A percentile compares a stretch with the other conserved stretches of the same genome.
These are phyloP conservation scores for Angomonas desouzai DNA, from an alignment of 208 protist genomes.

Conservation along the genomic window DNA sequence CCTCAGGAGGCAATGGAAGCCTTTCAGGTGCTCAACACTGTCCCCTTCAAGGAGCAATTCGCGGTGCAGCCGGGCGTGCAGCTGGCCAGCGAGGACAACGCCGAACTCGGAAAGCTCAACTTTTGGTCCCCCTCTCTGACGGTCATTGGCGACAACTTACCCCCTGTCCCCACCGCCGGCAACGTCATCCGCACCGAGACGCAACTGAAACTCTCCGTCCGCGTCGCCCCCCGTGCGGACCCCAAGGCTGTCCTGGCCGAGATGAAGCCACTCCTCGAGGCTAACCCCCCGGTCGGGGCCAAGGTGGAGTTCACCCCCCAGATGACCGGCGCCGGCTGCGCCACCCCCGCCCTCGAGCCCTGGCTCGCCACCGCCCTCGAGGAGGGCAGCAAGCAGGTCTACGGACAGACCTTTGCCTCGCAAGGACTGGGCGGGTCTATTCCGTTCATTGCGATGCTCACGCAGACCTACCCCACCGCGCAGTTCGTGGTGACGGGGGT, in stretches of 20 bases:
- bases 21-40: slow-evolving; percentile 47
- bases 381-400: slow-evolving; percentile 73
- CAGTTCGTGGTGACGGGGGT: slow-evolving; percentile 94
- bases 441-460: slow-evolving; percentile 93
- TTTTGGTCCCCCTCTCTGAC: slow-evolving; percentile 92
- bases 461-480: slow-evolving; percentile 83
- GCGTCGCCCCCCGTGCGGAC: slow-evolving; percentile 85
- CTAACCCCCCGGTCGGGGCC: slow-evolving; percentile 89
- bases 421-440: slow-evolving; percentile 91
- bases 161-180: slow-evolving; percentile 67
- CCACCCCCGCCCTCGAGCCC: slow-evolving; percentile 63
- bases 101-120: slow-evolving; percentile 79
- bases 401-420: slow-evolving; percentile 59
- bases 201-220: slow-evolving; percentile 90
- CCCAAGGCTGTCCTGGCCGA: slow-evolving; percentile 32
- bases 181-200: slow-evolving; percentile 93
- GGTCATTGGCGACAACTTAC: slow-evolving; percentile 89
- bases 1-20: slow-evolving; percentile 48
- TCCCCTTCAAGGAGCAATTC: slow-evolving; percentile 66
- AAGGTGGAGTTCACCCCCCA: slow-evolving; percentile 75
- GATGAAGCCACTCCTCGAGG: slow-evolving; percentile 75
- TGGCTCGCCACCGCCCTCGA: slow-evolving; percentile 78
- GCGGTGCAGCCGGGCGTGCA: slow-evolving; percentile 32
- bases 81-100: slow-evolving; percentile 48
- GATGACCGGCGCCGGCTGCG: slow-evolving; percentile 71